Base-by-base conservation (phyloP, 2,329 filamentous ascomycete species). In the Cryphonectria japonica region DNA sequence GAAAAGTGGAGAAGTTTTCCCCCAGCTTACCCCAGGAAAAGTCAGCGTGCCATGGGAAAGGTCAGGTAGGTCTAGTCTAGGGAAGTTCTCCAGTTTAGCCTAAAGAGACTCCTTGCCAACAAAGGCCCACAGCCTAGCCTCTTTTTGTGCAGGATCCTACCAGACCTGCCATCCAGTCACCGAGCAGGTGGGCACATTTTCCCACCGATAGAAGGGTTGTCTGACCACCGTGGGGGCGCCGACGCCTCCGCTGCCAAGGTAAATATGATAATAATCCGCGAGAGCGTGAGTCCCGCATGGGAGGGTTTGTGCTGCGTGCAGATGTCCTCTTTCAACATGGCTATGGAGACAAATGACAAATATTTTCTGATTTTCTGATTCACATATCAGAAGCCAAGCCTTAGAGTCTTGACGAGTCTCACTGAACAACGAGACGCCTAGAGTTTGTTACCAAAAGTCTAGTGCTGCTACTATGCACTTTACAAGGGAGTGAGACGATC, bases 41-140 rank as follows among this genome's bases (percentile, higher is more conserved):
- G 29, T 37, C 63, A 66, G 9, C 39, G 63, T 66, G 7, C 63
- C 63, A 66, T 54, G 63, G 41, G 63, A 43, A 66, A 39, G 29
- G 5, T 46, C 29, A 11, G 16, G 29, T 14, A 4, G 26, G 26
- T 34, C 29, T 7, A 3, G 59, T 37, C 59, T 39, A 39, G 59
- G 22, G 32, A 32, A 61, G 22, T 65, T 14, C 9, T 22, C 11
- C 26, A 3, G 50, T 65, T 65, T 65, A 65, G 63, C 41, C 63
- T 65, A 52, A 65, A 65, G 26, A 52, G 26, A 22, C 43, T 3
- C 32, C 37, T 39, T 64, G 37, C 43, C 63, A 50, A 26, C 9
- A n/a, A 16, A 19, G 46, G 46, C 26, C 43, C 63, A 5, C 43
- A 19, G 14, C 22, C 63, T 65, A 65, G 63, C 37, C 63, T 50